A percentile compares a stretch with the other conserved stretches of the same genome.
Conservation (phyloP, 2,329 filamentous ascomycete genomes). For the Ophiostoma populinum region DNA sequence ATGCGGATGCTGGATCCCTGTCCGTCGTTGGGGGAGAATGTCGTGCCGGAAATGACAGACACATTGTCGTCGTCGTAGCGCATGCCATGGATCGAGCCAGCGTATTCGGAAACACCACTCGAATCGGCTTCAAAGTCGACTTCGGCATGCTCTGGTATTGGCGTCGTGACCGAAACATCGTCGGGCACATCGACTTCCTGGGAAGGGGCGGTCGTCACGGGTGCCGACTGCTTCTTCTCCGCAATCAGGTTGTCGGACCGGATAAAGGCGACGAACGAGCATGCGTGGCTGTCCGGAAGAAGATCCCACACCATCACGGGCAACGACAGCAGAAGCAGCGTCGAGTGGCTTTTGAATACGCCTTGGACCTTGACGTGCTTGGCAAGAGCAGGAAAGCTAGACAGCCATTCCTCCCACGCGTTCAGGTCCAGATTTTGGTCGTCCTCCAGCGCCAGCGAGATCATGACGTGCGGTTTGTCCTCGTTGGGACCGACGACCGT, state of each 20-base stretch:
- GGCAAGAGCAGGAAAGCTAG: slow-evolving; percentile 36
- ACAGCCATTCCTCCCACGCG: slow-evolving; percentile 41
- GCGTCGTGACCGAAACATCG: neutral
- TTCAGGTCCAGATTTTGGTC: slow-evolving; percentile 38
- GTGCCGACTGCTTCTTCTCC: neutral
- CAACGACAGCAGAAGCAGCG: slow-evolving; percentile 37
- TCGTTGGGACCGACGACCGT: slow-evolving; percentile 29
- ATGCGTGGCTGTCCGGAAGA: slow-evolving; percentile 37
- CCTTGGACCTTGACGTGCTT: slow-evolving; percentile 44
- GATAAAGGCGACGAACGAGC: slow-evolving; percentile 41
- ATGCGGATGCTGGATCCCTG: slow-evolving; percentile 9
- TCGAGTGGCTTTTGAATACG: slow-evolving; percentile 44
- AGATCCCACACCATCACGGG: slow-evolving; percentile 44
- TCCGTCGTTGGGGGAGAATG: slow-evolving; percentile 14
- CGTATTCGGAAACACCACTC: no score
- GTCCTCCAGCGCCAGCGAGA: slow-evolving; percentile 40
- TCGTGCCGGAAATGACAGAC: slow-evolving; percentile 17
- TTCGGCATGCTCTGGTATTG: neutral
- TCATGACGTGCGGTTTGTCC: slow-evolving; percentile 41
- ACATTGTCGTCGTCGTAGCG: slow-evolving; percentile 12
- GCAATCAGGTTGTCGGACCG: slow-evolving; percentile 35
- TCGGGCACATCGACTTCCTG: neutral
- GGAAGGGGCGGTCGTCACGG: neutral
- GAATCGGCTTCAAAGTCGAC: neutral
- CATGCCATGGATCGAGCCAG: slow-evolving; percentile 1